Conservation (phyloP, 2,329 filamentous ascomycete species). For the Cladosporium austrohemisphaericum region DNA sequence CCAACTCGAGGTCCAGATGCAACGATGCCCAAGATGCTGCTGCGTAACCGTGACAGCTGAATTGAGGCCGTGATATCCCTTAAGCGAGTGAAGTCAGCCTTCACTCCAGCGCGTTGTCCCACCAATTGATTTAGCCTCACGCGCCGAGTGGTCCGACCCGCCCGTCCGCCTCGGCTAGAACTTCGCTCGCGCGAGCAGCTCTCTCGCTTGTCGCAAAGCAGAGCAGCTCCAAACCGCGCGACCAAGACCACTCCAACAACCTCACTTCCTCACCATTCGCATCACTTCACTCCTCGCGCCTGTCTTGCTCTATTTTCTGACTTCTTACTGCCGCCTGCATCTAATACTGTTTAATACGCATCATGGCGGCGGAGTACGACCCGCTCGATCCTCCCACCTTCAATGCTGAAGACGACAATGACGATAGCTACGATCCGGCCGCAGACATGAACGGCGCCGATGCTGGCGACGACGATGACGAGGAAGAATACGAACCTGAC, state of each 20-base stretch:
- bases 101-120: not conserved
- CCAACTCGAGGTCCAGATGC: too few species aligned
- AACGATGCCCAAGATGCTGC: too few species aligned
- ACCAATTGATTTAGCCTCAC: too few species aligned
- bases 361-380: slow-evolving; percentile 47
- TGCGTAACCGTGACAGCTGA: too few species aligned
- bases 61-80: not conserved
- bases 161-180: too few species aligned
- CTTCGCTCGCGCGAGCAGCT: not conserved
- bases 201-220: slow-evolving; percentile 11
- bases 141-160: too few species aligned
- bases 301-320: not conserved
- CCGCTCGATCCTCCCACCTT: slow-evolving; percentile 25
- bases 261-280: not conserved
- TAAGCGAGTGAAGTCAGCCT: slow-evolving; percentile 6
- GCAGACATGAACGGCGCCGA: slow-evolving; percentile 19
- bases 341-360: not conserved
- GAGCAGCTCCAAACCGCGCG: slow-evolving; percentile 2
- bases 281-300: not conserved
- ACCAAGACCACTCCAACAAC: not conserved
- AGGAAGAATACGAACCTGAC: slow-evolving; percentile 35
- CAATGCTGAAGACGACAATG: slow-evolving; percentile 30
- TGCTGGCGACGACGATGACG: slow-evolving; percentile 28
- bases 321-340: not conserved
- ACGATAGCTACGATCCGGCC: slow-evolving; percentile 38